Evolutionary conservation across 225 moss, liverwort and hornwort genomes (phyloP).

Genomic region (Physcomitrellopsis africana): DNA sequence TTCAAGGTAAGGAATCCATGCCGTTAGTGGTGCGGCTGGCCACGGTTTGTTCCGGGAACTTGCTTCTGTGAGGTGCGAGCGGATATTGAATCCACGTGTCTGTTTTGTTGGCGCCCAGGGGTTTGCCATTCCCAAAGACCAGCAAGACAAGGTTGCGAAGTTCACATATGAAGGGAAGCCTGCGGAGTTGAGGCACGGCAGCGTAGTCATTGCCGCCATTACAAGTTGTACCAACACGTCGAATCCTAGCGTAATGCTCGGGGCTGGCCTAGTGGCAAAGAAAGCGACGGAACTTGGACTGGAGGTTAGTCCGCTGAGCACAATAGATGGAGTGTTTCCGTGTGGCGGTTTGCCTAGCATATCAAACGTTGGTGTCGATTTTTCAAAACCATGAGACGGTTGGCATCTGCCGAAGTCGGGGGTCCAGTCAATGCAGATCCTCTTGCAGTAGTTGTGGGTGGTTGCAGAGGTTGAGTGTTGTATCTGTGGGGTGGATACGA

Average conservation of each 20-base stretch:
- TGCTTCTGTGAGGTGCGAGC: neutral
- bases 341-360: neutral
- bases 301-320: conserved; percentile 44
- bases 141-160: conserved; percentile 71
- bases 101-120: conserved; percentile 51
- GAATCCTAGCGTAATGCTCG: conserved; percentile 95
- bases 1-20: conserved; percentile 68
- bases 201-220: conserved; percentile 93
- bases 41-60: neutral
- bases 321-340: conserved; percentile 3
- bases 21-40: neutral
- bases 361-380: neutral
- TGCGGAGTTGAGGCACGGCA: conserved; percentile 86
- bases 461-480: neutral
- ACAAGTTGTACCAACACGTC: conserved; percentile 99
- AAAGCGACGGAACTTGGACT: conserved; percentile 86
- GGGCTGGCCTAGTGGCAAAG: conserved; percentile 93
- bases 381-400: neutral
- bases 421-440: neutral
- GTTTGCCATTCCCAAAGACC: conserved; percentile 86
- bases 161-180: conserved; percentile 71
- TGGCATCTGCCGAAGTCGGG: conserved; percentile 12
- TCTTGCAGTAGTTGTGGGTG: too few relatives aligned
- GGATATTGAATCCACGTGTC: neutral
- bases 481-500: neutral